Conservation (phyloP, 2,329 filamentous ascomycete species). For the Sphaceloma murrayae region DNA sequence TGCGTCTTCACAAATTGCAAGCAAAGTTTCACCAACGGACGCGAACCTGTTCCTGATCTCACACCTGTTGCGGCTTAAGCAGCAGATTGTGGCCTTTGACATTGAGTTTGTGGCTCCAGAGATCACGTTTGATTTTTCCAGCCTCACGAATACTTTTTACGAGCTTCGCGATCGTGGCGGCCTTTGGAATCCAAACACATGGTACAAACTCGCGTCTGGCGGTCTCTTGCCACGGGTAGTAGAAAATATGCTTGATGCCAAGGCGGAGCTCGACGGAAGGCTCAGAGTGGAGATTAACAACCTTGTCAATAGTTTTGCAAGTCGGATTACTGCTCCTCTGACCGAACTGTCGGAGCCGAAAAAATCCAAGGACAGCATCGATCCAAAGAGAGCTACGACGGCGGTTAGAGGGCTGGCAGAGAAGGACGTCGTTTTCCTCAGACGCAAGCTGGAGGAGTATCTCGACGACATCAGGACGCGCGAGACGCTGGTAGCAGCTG, state of each 20-base stretch:
- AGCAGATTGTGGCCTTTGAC: slow-evolving; percentile 90
- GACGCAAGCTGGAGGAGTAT: slow-evolving; percentile 51
- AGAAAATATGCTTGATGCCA: slow-evolving; percentile 62
- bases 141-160: slow-evolving; percentile 56
- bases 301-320: slow-evolving; percentile 51
- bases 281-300: slow-evolving; percentile 56
- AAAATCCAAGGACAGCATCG: slow-evolving; percentile 20
- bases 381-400: slow-evolving; percentile 26
- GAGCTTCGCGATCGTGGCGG: slow-evolving; percentile 55
- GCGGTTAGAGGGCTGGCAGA: slow-evolving; percentile 47
- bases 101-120: slow-evolving; percentile 67
- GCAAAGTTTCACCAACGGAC: slow-evolving; percentile 57
- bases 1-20: slow-evolving; percentile 57
- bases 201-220: slow-evolving; percentile 45
- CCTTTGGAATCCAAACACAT: slow-evolving; percentile 55
- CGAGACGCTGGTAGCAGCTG: slow-evolving; percentile 57
- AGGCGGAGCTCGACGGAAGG: slow-evolving; percentile 55
- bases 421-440: slow-evolving; percentile 47
- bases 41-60: slow-evolving; percentile 88
- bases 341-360: slow-evolving; percentile 22
- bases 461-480: slow-evolving; percentile 55
- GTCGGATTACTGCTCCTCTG: slow-evolving; percentile 46
- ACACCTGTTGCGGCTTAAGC: slow-evolving; percentile 88
- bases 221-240: slow-evolving; percentile 55
- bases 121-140: slow-evolving; percentile 57